These are phyloP conservation scores for Dendrobium nobile DNA, from an alignment of 106 monocot species.

Conservation along the genomic window DNA sequence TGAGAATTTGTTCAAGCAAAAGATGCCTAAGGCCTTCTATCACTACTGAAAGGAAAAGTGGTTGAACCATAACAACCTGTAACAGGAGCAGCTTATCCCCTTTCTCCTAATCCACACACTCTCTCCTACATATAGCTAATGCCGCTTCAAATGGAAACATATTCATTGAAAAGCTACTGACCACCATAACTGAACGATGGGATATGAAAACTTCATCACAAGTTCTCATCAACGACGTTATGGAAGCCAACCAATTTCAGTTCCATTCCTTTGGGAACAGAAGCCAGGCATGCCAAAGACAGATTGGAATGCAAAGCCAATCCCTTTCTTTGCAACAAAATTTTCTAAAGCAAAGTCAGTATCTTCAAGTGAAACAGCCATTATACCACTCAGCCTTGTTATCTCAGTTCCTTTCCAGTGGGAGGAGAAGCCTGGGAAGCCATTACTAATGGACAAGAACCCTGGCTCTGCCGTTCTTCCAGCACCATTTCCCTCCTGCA, in stretches of 20 bases:
- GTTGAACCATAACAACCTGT: conserved; percentile 43
- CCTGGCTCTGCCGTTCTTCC: neutral
- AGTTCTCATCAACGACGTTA: conserved; percentile 13
- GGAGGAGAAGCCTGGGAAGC: conserved; percentile 72
- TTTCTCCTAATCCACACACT: conserved; percentile 10
- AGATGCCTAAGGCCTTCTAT: neutral
- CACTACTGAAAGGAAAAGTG: conserved; percentile 3
- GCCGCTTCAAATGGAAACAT: neutral
- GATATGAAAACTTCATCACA: conserved; percentile 10
- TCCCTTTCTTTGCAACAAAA: neutral
- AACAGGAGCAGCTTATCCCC: conserved; percentile 36
- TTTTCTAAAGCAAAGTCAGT: neutral
- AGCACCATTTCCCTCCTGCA: neutral
- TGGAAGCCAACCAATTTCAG: conserved; percentile 46
- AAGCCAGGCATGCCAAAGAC: conserved; percentile 53
- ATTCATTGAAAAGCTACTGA: neutral
- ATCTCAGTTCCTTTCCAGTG: conserved; percentile 63
- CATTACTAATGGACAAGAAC: conserved; percentile 6
- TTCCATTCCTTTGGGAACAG: conserved; percentile 66
- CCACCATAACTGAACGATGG: conserved; percentile 8
- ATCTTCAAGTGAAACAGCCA: neutral
- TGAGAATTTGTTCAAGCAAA: neutral
- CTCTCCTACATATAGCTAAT: conserved; percentile 12
- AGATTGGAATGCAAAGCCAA: conserved; percentile 32
- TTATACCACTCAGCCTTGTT: conserved; percentile 30